phyloP scores from a whole-genome alignment of 768 basidiomycete genomes.

The Rhizopogon roseolus region DNA sequence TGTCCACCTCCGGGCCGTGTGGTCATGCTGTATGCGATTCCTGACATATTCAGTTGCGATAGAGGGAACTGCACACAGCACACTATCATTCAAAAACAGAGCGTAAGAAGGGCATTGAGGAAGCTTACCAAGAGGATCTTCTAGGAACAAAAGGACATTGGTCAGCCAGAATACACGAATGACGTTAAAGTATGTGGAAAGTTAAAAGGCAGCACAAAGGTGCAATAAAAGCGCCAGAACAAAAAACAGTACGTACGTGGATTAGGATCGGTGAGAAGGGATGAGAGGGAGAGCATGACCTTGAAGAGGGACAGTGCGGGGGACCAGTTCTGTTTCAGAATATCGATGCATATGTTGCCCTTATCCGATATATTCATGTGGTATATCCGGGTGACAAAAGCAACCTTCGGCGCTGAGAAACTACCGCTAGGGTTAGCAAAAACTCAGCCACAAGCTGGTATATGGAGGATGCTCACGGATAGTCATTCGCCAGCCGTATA shows the following conservation, averaged over 20 bases:
- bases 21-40: slow-evolving; percentile 67
- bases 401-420: slow-evolving; percentile 76
- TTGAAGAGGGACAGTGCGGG: slow-evolving; percentile 93
- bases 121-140: slow-evolving; percentile 63
- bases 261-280: slow-evolving; percentile 91
- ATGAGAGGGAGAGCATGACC: slow-evolving; percentile 90
- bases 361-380: slow-evolving; percentile 87
- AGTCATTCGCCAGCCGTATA: slow-evolving; percentile 63
- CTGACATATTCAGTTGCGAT: slow-evolving; percentile 68
- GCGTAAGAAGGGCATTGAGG: not conserved
- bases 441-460: slow-evolving; percentile 2
- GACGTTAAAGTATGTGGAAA: slow-evolving; percentile 1
- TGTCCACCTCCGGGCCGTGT: slow-evolving; percentile 77
- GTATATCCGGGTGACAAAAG: slow-evolving; percentile 76
- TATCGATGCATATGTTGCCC: slow-evolving; percentile 82
- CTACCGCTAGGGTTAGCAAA: slow-evolving; percentile 29
- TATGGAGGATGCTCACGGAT: slow-evolving; percentile 53
- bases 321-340: slow-evolving; percentile 92
- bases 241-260: slow-evolving; percentile 54
- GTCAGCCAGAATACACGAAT: not conserved
- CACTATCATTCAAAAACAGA: not conserved
- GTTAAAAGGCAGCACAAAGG: not conserved
- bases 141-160: slow-evolving; percentile 26
- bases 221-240: not conserved
- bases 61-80: slow-evolving; percentile 46